These are phyloP conservation scores for Russula sp. DNA, from an alignment of 768 basidiomycete genomes.

Conservation along the genomic window DNA sequence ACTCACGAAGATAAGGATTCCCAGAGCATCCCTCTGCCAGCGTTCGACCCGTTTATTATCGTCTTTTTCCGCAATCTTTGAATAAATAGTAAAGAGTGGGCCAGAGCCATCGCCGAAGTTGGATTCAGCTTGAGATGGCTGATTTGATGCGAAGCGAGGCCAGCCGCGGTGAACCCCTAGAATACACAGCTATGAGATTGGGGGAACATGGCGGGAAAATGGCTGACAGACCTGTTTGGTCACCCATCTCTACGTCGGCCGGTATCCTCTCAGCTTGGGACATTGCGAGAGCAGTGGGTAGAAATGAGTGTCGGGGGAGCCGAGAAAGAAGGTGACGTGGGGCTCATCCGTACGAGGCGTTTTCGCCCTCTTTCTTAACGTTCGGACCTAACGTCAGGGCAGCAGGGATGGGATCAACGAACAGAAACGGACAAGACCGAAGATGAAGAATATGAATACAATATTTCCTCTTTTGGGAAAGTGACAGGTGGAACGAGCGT, in stretches of 20 bases:
- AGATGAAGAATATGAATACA: background rate
- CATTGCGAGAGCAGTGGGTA: background rate
- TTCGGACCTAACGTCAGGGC: background rate
- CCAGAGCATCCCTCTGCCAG: constrained; percentile 3
- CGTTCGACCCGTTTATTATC: background rate
- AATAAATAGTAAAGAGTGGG: constrained; percentile 3
- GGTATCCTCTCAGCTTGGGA: background rate
- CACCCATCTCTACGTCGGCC: background rate
- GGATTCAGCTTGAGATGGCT: background rate
- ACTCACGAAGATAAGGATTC: constrained; percentile 2
- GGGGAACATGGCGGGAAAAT: background rate
- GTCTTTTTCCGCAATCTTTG: background rate
- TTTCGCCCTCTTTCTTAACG: background rate
- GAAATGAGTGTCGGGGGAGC: background rate
- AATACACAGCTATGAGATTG: background rate
- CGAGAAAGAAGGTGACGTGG: background rate
- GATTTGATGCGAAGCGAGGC: background rate
- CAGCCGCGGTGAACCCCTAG: background rate
- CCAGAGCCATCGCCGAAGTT: background rate
- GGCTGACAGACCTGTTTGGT: background rate
- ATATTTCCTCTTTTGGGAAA: background rate
- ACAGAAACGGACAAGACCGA: background rate
- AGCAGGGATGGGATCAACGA: background rate
- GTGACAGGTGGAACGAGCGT: background rate
- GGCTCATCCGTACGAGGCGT: background rate